Percentiles rank a stretch among this genome's conserved stretches.
phyloP scores from a whole-genome alignment of 139 green algal genomes.

The Desmodesmus armatus region DNA sequence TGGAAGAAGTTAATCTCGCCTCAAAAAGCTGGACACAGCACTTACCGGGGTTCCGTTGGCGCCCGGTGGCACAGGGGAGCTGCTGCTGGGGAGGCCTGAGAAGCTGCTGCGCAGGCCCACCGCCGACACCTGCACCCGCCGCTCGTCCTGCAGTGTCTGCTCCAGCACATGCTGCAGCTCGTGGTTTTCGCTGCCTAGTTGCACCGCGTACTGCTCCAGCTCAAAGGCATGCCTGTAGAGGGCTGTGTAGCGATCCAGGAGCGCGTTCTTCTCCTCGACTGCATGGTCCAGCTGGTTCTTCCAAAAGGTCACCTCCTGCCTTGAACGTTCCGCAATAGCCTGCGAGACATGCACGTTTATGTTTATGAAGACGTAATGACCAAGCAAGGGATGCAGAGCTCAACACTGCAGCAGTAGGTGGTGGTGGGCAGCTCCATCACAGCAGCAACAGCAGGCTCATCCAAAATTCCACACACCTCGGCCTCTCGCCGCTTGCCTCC shows the following conservation, averaged over 20 bases:
- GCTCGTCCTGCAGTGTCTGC: constrained; percentile 30
- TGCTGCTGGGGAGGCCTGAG: too few relatives aligned
- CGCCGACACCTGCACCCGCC: too few relatives aligned
- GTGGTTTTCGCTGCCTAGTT: background rate
- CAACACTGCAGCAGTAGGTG: background rate
- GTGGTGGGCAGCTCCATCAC: too few relatives aligned
- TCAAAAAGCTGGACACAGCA: too few relatives aligned
- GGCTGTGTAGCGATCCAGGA: constrained; percentile 29
- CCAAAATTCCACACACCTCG: background rate
- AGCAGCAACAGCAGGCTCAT: too few relatives aligned
- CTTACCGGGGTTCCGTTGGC: background rate
- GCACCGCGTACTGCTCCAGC: constrained; percentile 1
- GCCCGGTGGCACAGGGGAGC: too few relatives aligned
- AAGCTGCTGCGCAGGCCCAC: too few relatives aligned
- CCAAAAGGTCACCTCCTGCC: constrained; percentile 48
- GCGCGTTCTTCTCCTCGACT: constrained; percentile 41
- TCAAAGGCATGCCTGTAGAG: constrained; percentile 22
- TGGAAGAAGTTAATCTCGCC: too few relatives aligned
- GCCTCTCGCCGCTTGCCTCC: constrained; percentile 14
- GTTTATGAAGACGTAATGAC: too few relatives aligned
- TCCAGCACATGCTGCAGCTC: constrained; percentile 31
- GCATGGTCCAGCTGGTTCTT: constrained; percentile 46
- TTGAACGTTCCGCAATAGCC: background rate
- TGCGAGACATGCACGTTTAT: background rate
- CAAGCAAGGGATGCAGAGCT: too few relatives aligned